phyloP scores from a whole-genome alignment of 2,329 filamentous ascomycete genomes.

The Neopestalotiopsis clavispora region DNA sequence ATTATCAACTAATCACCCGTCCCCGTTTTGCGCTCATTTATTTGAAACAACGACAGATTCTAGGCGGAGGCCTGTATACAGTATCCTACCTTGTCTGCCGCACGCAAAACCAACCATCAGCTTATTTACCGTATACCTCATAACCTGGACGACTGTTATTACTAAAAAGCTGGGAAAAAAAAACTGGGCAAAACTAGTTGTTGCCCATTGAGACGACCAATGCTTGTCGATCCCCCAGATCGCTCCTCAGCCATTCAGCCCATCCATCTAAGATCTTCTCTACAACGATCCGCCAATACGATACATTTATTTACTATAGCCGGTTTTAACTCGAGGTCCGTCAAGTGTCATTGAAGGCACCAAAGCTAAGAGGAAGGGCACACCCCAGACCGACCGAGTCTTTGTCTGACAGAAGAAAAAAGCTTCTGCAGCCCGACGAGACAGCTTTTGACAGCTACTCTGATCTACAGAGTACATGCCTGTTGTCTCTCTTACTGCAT shows the following conservation, averaged over 20 bases:
- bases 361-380: neutral
- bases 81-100: neutral
- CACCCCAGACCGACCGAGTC: no score
- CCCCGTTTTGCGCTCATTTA: neutral
- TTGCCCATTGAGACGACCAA: conserved; percentile 15
- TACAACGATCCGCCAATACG: neutral
- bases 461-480: neutral
- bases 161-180: neutral
- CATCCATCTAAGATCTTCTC: neutral
- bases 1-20: conserved; percentile 7
- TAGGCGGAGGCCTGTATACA: neutral
- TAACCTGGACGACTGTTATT: neutral
- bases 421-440: neutral
- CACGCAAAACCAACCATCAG: neutral
- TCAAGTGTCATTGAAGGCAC: neutral
- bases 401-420: neutral
- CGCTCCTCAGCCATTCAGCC: neutral
- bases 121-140: neutral
- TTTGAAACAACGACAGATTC: conserved; percentile 12
- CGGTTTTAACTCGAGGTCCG: neutral
- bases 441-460: neutral
- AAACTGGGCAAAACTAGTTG: conserved; percentile 2
- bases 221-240: conserved; percentile 1
- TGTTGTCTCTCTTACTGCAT: neutral
- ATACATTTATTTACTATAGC: neutral